phyloP scores from a whole-genome alignment of 495 filamentous ascomycete genomes.

The Penicillium nucicola region DNA sequence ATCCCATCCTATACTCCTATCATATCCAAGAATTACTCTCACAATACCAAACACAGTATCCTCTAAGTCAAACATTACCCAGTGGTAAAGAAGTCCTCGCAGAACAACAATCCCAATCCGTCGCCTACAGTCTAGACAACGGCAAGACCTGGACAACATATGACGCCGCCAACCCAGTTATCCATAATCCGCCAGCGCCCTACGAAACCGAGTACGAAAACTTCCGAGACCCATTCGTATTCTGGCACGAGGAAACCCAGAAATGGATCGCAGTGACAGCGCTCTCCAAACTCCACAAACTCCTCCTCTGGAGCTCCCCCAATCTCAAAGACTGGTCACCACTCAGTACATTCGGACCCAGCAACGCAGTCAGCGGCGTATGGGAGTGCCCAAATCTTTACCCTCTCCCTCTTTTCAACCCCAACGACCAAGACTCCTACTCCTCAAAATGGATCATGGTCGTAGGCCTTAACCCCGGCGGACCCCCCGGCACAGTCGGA shows the following conservation, averaged over 20 bases:
- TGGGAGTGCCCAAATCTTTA: constrained; percentile 59
- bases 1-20: background rate
- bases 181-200: constrained; percentile 37
- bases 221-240: constrained; percentile 58
- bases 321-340: constrained; percentile 51
- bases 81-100: constrained; percentile 26
- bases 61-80: constrained; percentile 15
- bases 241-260: constrained; percentile 44
- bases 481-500: constrained; percentile 47
- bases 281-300: constrained; percentile 47
- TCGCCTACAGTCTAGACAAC: constrained; percentile 55
- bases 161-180: constrained; percentile 52
- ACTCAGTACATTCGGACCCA: constrained; percentile 52
- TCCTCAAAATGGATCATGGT: constrained; percentile 47
- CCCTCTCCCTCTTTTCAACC: constrained; percentile 14
- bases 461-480: constrained; percentile 55
- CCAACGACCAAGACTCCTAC: no score
- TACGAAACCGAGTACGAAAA: constrained; percentile 28
- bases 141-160: constrained; percentile 50
- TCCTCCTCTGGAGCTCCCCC: constrained; percentile 51
- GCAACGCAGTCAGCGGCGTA: constrained; percentile 48
- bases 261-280: constrained; percentile 51
- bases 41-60: constrained; percentile 12
- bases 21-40: background rate
- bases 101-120: constrained; percentile 48